Evolutionary conservation across 306 rosid genomes (phyloP).

Genomic region (Lathyrus tuberosus): DNA sequence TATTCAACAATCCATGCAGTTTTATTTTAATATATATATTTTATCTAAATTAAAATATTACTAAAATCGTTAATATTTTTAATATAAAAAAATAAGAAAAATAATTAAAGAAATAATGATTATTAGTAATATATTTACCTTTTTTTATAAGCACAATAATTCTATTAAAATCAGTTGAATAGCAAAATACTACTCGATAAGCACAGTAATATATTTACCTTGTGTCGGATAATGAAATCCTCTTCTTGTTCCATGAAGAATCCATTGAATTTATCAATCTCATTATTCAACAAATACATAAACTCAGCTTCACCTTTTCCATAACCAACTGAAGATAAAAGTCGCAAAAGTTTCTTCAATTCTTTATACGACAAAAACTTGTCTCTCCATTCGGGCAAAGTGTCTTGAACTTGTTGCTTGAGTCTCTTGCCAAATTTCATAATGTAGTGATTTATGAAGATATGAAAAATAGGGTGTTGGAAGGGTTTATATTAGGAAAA

Average conservation of each 20-base stretch:
- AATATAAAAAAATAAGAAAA: background rate
- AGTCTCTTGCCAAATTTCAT: conserved; percentile 90
- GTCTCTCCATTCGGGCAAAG: conserved; percentile 80
- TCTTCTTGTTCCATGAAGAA: conserved; percentile 87
- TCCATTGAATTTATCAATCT: conserved; percentile 83
- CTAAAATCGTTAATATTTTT: no score
- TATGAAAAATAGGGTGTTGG: background rate
- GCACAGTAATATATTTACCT: conserved; percentile 50
- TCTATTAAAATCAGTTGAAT: no score
- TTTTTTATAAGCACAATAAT: no score
- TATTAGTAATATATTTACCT: conserved; percentile 45
- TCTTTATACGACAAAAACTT: conserved; percentile 83
- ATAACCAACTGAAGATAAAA: conserved; percentile 44
- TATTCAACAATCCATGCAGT: background rate
- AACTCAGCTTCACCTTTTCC: conserved; percentile 67
- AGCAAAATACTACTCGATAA: no score
- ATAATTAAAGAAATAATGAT: background rate
- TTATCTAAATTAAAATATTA: background rate
- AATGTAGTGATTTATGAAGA: background rate
- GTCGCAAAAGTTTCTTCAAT: conserved; percentile 69
- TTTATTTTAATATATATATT: background rate
- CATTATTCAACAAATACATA: conserved; percentile 68
- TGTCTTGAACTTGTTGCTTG: conserved; percentile 71
- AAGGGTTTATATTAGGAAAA: conserved; percentile 43
- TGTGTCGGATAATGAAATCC: conserved; percentile 73